A percentile compares a stretch with the other conserved stretches of the same genome.
phyloP scores from a whole-genome alignment of 768 basidiomycete genomes.

The Cystofilobasidium macerans region DNA sequence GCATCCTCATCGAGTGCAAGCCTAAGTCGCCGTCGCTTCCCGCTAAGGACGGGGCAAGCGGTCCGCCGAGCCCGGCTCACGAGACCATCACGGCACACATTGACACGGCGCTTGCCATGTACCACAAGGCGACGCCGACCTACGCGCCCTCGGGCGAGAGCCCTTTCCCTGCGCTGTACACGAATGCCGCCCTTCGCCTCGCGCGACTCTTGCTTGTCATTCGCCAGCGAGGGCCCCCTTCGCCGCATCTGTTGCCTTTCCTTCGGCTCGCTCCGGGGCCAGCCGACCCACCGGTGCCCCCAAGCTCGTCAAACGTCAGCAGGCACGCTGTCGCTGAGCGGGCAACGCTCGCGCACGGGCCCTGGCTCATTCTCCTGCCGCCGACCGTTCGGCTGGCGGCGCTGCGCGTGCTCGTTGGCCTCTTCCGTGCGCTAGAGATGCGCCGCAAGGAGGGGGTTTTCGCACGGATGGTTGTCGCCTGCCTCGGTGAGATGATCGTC shows the following conservation, averaged over 20 bases:
- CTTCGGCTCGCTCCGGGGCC: not conserved
- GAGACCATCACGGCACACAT: slow-evolving; percentile 15
- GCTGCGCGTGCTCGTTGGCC: slow-evolving; percentile 57
- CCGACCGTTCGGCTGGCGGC: slow-evolving; percentile 61
- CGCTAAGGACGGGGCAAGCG: not conserved
- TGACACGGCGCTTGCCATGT: slow-evolving; percentile 13
- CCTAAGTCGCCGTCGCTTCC: not conserved
- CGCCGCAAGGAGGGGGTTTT: slow-evolving; percentile 77
- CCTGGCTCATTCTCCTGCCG: slow-evolving; percentile 73
- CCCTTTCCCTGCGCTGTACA: slow-evolving; percentile 17
- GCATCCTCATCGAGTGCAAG: slow-evolving; percentile 44
- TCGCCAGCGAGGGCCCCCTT: not conserved
- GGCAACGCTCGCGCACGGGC: slow-evolving; percentile 67
- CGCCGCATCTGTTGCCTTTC: not conserved
- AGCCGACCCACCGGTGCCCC: not conserved
- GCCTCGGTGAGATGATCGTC: slow-evolving; percentile 73
- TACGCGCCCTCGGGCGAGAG: not conserved
- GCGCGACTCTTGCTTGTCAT: slow-evolving; percentile 13
- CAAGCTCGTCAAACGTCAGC: not conserved
- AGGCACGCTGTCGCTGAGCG: slow-evolving; percentile 51
- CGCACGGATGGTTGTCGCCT: slow-evolving; percentile 72
- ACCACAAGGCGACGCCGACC: slow-evolving; percentile 7
- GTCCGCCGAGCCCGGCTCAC: not conserved
- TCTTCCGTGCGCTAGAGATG: slow-evolving; percentile 73
- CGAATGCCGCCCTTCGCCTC: slow-evolving; percentile 16